These are phyloP conservation scores for Sugiyamaella xylanicola DNA, from an alignment of 1,139 yeast species.

Conservation along the genomic window DNA sequence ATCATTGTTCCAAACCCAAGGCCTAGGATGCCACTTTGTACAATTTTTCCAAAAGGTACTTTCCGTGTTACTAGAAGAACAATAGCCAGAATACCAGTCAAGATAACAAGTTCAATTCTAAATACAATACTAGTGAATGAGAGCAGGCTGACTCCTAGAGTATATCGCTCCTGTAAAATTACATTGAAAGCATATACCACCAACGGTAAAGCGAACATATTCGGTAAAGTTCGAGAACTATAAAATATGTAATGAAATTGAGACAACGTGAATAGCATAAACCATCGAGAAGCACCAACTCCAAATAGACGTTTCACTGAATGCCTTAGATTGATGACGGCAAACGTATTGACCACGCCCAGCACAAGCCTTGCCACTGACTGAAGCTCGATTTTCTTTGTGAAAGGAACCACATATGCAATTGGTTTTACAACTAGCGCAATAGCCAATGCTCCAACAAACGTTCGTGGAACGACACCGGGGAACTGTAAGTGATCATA, in stretches of 20 bases:
- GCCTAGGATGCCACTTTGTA: conserved; percentile 55
- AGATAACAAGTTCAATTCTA: conserved; percentile 69
- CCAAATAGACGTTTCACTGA: conserved; percentile 26
- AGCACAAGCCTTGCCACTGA: conserved; percentile 39
- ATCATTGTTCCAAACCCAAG: conserved; percentile 53
- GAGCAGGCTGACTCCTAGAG: conserved; percentile 57
- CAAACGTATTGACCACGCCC: conserved; percentile 39
- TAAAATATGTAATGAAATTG: conserved; percentile 84
- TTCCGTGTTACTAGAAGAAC: conserved; percentile 22
- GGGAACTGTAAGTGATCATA: conserved; percentile 83
- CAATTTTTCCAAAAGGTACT: conserved; percentile 36
- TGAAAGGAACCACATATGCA: conserved; percentile 34
- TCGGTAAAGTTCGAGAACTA: conserved; percentile 80
- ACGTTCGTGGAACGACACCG: conserved; percentile 87
- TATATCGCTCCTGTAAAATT: conserved; percentile 53
- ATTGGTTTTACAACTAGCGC: conserved; percentile 49
- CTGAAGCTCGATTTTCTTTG: conserved; percentile 46
- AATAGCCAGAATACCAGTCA: conserved; percentile 52
- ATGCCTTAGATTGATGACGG: conserved; percentile 37
- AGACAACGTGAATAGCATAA: conserved; percentile 54
- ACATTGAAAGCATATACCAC: conserved; percentile 59
- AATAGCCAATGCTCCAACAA: conserved; percentile 68
- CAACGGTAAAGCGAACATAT: conserved; percentile 79
- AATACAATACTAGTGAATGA: conserved; percentile 69
- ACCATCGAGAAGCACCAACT: conserved; percentile 49